Conservation (phyloP, 2,329 filamentous ascomycete species). For the Talaromyces sp. region DNA sequence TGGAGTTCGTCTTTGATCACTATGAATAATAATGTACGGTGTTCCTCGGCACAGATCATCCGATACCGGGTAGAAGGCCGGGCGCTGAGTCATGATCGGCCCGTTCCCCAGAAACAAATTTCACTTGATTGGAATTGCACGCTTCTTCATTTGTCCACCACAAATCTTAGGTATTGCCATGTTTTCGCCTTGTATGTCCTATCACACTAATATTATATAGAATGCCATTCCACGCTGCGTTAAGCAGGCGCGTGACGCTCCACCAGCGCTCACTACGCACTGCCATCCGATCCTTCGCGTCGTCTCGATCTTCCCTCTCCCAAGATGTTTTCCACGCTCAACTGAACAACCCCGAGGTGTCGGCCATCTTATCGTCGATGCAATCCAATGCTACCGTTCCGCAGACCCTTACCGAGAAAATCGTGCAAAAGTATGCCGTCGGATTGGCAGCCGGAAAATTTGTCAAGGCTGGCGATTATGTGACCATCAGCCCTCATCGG, state of each 20-base stretch:
- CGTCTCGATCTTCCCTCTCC: conserved; percentile 25
- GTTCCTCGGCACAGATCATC: conserved; percentile 6
- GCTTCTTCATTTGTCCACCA: conserved; percentile 17
- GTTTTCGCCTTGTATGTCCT: neutral
- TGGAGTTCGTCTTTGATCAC: conserved; percentile 13
- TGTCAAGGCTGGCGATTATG: conserved; percentile 78
- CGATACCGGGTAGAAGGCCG: conserved; percentile 13
- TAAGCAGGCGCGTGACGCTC: conserved; percentile 16
- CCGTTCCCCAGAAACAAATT: conserved; percentile 17
- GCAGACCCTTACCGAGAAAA: conserved; percentile 89
- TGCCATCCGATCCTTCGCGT: conserved; percentile 28
- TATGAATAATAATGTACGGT: neutral
- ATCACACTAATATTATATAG: neutral
- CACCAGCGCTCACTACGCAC: conserved; percentile 17
- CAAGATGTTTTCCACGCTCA: conserved; percentile 63
- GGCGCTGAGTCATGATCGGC: conserved; percentile 16
- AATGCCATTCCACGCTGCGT: conserved; percentile 9
- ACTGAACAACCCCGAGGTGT: conserved; percentile 57
- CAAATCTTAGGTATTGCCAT: neutral
- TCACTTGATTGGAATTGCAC: conserved; percentile 11
- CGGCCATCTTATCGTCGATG: conserved; percentile 72
- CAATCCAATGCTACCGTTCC: conserved; percentile 53
- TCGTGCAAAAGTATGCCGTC: conserved; percentile 78
- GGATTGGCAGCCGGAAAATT: conserved; percentile 71
- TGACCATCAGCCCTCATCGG: conserved; percentile 66